Base-by-base conservation (phyloP, 2,329 filamentous ascomycete species). In the Huntiella omanensis region DNA sequence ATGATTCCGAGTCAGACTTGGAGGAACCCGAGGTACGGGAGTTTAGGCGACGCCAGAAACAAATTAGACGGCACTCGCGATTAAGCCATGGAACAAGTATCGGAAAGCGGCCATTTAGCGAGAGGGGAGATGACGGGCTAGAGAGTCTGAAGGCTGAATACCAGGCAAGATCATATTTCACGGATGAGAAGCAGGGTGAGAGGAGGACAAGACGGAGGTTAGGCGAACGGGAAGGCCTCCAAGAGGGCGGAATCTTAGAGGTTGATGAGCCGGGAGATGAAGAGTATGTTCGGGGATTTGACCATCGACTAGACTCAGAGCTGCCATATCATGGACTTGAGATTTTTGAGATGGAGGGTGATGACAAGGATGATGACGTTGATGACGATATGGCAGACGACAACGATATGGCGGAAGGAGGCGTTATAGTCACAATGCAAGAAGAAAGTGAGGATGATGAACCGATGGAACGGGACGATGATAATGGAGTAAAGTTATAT, bases 11-110 rank as follows among this genome's bases (percentile, higher is more conserved):
- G 71, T 6, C 55, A 55, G 50, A 79, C 72, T 33, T 69, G 58
- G 13, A 79, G 62, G 4, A 63, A 57, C 63, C 79, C 76, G 17
- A 68, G 57, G 53, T 78, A 72, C 0, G 66, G 57, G 2, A 59
- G 33, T 52, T 52, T 35, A 40, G 44, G 4, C 8, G 11, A 32
- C 38, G 58, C 48, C 64, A 64, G 42, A 63, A 65, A 33, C 64
- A 64, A 43, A 59, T 66, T 33, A 63, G 59, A 45, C 62, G 68
- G 44, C 60, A 59, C 32, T 63, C 63, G 36, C 61, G 69, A 17
- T 64, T 69, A 55, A 70, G 65, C 45, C 64, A 66, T 53, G 68
- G 69, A 40, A 71, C 68, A 52, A 71, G 68, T 56, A 66, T 71
- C 46, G 67, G 68, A 52, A 73, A 73, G 59, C 62, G 69, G 34